These are phyloP conservation scores for Pueraria montana DNA, from an alignment of 306 rosid genomes.

Conservation along the genomic window DNA sequence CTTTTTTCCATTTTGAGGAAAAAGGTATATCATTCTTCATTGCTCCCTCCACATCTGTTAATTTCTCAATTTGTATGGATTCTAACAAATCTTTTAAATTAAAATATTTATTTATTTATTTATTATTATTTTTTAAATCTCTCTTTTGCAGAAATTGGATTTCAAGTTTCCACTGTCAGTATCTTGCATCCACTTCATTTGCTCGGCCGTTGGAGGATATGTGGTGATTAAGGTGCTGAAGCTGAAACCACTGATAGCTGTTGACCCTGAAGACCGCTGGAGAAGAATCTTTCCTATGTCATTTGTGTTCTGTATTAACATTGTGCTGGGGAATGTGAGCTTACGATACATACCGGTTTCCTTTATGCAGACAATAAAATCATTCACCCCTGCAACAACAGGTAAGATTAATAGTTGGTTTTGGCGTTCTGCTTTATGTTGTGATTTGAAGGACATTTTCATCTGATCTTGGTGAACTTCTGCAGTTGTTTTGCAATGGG, in stretches of 20 bases:
- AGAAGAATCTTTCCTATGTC: constrained; percentile 98
- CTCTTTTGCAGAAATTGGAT: constrained; percentile 81
- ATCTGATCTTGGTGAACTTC: constrained; percentile 52
- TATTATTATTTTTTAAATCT: too few relatives aligned
- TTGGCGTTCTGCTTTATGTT: background rate
- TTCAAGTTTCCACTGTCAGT: constrained; percentile 93
- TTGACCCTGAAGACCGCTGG: constrained; percentile 95
- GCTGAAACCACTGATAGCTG: constrained; percentile 84
- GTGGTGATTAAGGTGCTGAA: constrained; percentile 79
- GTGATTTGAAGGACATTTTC: constrained; percentile 35
- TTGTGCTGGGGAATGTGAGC: constrained; percentile 96
- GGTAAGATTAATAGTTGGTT: constrained; percentile 59
- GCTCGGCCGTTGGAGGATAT: constrained; percentile 91
- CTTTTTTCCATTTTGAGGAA: constrained; percentile 15
- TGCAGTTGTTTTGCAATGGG: constrained; percentile 92
- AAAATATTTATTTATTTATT: too few relatives aligned
- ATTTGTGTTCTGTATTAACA: constrained; percentile 92
- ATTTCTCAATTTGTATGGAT: constrained; percentile 16
- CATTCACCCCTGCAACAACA: constrained; percentile 98
- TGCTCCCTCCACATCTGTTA: background rate
- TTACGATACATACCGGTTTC: constrained; percentile 96
- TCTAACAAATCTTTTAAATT: constrained; percentile 21
- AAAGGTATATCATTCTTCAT: constrained; percentile 9
- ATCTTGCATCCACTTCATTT: constrained; percentile 89
- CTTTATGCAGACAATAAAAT: constrained; percentile 97